phyloP scores from a whole-genome alignment of 2,329 filamentous ascomycete species.

The Aspergillus luchuensis region DNA sequence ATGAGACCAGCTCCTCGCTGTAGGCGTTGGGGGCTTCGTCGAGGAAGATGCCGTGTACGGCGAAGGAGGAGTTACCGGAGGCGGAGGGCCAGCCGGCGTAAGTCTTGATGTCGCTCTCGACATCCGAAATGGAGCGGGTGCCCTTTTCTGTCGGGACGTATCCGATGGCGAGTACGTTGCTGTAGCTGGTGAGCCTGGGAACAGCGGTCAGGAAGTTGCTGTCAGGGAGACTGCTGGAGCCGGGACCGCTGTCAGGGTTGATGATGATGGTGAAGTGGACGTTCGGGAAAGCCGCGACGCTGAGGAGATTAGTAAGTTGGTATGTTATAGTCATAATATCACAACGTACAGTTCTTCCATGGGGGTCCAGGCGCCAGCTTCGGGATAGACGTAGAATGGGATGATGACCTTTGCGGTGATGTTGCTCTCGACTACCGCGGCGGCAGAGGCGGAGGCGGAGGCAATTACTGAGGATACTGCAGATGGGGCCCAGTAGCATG shows the following conservation, averaged over 20 bases:
- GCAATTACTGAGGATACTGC: background rate
- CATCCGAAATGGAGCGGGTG: slow-evolving; percentile 1
- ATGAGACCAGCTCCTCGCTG: background rate
- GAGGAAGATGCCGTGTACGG: slow-evolving; percentile 17
- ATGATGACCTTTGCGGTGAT: slow-evolving; percentile 13
- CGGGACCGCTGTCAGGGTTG: slow-evolving; percentile 23
- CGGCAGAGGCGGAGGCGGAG: background rate
- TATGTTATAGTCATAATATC: background rate
- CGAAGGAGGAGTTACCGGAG: slow-evolving; percentile 10
- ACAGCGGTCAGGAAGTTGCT: slow-evolving; percentile 11
- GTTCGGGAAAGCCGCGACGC: slow-evolving; percentile 16
- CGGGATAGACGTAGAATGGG: slow-evolving; percentile 26
- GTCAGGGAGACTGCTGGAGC: slow-evolving; percentile 10
- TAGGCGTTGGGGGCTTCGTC: slow-evolving; percentile 14
- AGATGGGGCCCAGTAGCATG: too few species aligned
- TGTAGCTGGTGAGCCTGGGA: slow-evolving; percentile 4
- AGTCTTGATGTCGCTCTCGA: slow-evolving; percentile 12
- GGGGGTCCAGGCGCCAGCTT: slow-evolving; percentile 18
- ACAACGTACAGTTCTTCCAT: slow-evolving; percentile 16
- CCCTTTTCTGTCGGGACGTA: slow-evolving; percentile 12
- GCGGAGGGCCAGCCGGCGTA: slow-evolving; percentile 15
- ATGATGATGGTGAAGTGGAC: slow-evolving; percentile 26
- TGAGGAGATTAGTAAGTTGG: background rate
- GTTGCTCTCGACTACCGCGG: background rate
- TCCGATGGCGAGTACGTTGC: slow-evolving; percentile 14